Percentiles rank a stretch among this genome's conserved stretches.
Conservation (phyloP, 2,329 filamentous ascomycete genomes). For the Colletotrichum melonis region DNA sequence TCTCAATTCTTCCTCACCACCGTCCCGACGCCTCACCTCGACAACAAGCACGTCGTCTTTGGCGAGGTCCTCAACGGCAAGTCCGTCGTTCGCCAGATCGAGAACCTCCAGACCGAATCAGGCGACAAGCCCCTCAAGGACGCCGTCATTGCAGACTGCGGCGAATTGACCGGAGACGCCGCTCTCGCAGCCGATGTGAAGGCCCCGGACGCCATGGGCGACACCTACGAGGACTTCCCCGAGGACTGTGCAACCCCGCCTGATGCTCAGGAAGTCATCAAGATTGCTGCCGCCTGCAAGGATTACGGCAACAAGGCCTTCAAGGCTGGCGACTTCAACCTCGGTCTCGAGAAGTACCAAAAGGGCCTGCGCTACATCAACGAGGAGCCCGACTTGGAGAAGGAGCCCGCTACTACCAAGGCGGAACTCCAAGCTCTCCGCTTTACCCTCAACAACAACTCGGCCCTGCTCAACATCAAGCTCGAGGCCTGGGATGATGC, state of each 20-base stretch:
- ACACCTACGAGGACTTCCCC: conserved; percentile 95
- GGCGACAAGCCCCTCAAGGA: conserved; percentile 83
- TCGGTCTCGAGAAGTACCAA: conserved; percentile 91
- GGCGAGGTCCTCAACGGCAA: conserved; percentile 95
- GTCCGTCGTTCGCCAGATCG: conserved; percentile 88
- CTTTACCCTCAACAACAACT: conserved; percentile 89
- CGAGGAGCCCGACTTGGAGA: conserved; percentile 81
- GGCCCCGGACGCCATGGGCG: conserved; percentile 82
- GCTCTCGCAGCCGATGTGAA: conserved; percentile 76
- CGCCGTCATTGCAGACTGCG: conserved; percentile 83
- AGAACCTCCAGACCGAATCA: conserved; percentile 80
- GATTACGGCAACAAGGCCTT: conserved; percentile 93
- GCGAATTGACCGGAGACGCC: conserved; percentile 80
- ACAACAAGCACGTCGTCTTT: conserved; percentile 97
- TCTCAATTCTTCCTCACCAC: conserved; percentile 99
- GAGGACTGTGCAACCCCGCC: conserved; percentile 79
- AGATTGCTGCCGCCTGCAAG: conserved; percentile 88
- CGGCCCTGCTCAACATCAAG: conserved; percentile 87
- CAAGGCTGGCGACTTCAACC: conserved; percentile 77
- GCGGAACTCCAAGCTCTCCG: conserved; percentile 75
- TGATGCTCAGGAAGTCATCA: conserved; percentile 74
- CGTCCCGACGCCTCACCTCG: conserved; percentile 91
- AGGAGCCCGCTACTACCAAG: conserved; percentile 76
- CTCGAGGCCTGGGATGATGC: conserved; percentile 77
- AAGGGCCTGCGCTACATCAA: conserved; percentile 92